Evolutionary conservation across 2,329 filamentous ascomycete genomes (phyloP), one percentile per base, ranked within the genome.

Genomic region (Teratosphaeria zuluensis): DNA sequence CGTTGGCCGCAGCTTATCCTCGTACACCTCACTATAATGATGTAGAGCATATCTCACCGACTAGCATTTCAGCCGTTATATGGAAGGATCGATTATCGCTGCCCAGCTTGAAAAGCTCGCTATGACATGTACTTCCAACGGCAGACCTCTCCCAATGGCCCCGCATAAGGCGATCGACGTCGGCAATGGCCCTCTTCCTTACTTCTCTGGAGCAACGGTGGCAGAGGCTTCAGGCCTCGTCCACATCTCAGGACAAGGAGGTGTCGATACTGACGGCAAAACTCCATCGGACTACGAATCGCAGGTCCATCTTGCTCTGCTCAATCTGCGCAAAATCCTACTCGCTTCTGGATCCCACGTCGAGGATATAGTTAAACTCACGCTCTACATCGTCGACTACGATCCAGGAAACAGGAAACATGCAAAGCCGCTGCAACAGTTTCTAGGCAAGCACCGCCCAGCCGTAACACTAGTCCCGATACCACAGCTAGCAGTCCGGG

Each of bases 371-470:
- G 31, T 67, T 11, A 68, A 66, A 42, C 59, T 69, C 7, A 66
- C 62, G 5, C 62, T 65, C 51, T 69, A 64, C 60, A 65, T 69
- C 52, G 66, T 69, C 4, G 57, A 65, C 54, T 67, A 63, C 46
- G 64, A 69, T 48, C 58, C 62, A 52, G 61, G 54, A 4, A 59
- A 62, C 30, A 63, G 62, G 24, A 55, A 55, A n/a, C 68, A 69
- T 56, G 58, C 60, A 2, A 51, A 51, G 5, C 57, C 61, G 4
- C 54, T 68, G 14, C 57, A 65, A 56, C 59, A 61, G 2, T 68
- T 68, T 55, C 56, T 69, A 2, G 65, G 64, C 5, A 56, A 60
- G 21, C 66, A 69, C 58, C 57, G 68, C 8, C 68, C 66, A 3
- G 60, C 62, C 11, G 59, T 60, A 8, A 69, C 66, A 2, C 57